Evolutionary conservation across 23 red algal species (phyloP), one percentile per base, ranked within the genome.

Genomic region (Pyropia yezoensis): DNA sequence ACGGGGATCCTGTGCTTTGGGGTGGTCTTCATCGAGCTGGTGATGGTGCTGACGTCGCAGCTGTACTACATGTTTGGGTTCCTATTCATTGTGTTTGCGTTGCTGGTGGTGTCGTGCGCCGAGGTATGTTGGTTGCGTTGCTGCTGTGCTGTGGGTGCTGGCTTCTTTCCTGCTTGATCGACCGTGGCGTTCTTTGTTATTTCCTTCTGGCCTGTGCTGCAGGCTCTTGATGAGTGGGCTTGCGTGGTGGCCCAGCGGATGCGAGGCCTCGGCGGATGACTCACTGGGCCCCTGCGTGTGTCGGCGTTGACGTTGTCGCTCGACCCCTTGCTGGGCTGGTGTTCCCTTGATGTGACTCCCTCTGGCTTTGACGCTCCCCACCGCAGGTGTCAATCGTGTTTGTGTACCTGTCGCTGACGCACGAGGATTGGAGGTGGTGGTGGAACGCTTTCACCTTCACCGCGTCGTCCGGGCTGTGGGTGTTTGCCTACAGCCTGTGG

Each of bases 41-140:
- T 88, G 16, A 91, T 91, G 71, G 82, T 98, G 33, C 68, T 98
- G 9, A 91, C 80, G 51, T 83, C 82, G 19, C 76, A 91, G 33
- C 69, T 90, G 33, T 79, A 83, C 55, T 91, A 91, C 80, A 62
- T 98, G 47, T 98, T 98, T 49, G 94, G 94, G 14, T 79, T 98
- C 67, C 76, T 98, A 5, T 74, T 73, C 8, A 73, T 82, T 56
- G 85, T 89, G 0, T 87, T 98, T 58, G 64, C 71, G 45, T 76
- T 98, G 29, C 83, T 98, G 63, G 71, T 98, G 2, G 78, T 98
- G 26, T 88, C 87, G 4, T 90, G 83, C 18, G 88, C 85, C 8
- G 84, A 90, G 55, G 39, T 47, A 47, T 13, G 39, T 47, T 47
- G 39, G 39, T 13, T 8, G 9, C 1, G 39, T 47, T 47, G 11